Conservation (phyloP, 352 stramenopile species). For the Globisporangium yorkense region DNA sequence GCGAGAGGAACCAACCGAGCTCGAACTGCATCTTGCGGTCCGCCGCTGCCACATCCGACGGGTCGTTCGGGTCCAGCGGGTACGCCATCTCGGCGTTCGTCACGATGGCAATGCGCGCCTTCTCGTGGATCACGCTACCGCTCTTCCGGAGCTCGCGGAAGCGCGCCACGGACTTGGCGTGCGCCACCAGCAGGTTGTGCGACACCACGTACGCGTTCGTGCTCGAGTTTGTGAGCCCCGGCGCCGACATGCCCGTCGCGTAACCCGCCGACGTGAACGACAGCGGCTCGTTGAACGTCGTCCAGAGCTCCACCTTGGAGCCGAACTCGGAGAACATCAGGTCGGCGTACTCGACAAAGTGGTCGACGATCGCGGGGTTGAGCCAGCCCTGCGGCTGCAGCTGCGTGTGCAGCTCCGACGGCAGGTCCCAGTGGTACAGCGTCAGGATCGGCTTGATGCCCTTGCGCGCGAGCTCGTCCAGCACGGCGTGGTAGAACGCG, state of each 20-base stretch:
- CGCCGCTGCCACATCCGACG: slow-evolving; percentile 49
- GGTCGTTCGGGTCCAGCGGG: slow-evolving; percentile 61
- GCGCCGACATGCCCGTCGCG: slow-evolving; percentile 49
- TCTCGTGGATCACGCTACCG: slow-evolving; percentile 16
- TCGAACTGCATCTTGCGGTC: slow-evolving; percentile 87
- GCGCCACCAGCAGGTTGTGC: slow-evolving; percentile 90
- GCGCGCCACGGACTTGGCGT: slow-evolving; percentile 78
- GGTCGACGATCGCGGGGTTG: slow-evolving; percentile 37
- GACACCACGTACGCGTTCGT: slow-evolving; percentile 50
- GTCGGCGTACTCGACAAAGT: slow-evolving; percentile 87
- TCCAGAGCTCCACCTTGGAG: slow-evolving; percentile 89
- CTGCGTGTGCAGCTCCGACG: slow-evolving; percentile 75
- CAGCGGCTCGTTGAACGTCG: slow-evolving; percentile 95
- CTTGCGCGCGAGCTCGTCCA: slow-evolving; percentile 65
- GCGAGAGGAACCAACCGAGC: slow-evolving; percentile 91
- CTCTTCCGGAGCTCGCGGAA: slow-evolving; percentile 78
- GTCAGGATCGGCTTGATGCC: slow-evolving; percentile 88
- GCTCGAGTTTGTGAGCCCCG: slow-evolving; percentile 23
- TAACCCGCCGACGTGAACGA: slow-evolving; percentile 86
- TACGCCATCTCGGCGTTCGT: slow-evolving; percentile 77
- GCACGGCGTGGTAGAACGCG: slow-evolving; percentile 85
- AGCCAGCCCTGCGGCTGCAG: slow-evolving; percentile 68
- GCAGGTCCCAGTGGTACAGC: slow-evolving; percentile 96
- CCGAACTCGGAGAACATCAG: slow-evolving; percentile 91
- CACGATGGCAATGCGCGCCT: slow-evolving; percentile 90